These are phyloP conservation scores for Striga asiatica DNA, from an alignment of 257 asterid species.

Conservation along the genomic window DNA sequence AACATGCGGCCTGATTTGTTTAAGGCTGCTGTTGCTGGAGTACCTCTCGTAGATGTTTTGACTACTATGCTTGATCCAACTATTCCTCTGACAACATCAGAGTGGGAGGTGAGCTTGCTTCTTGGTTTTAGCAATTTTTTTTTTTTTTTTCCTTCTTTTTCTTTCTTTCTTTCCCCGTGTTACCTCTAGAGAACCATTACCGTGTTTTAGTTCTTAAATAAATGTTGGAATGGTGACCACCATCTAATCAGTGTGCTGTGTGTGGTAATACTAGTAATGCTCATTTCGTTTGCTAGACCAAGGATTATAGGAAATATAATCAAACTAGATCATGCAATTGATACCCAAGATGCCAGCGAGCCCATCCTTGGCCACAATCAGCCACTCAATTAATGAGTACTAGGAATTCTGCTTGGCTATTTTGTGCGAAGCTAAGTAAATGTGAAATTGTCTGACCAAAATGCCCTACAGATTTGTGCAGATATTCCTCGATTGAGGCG, in stretches of 20 bases:
- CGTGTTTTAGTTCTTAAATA: not conserved
- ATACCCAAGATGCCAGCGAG: not conserved
- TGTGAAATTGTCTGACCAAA: too few species aligned
- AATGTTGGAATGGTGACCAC: not conserved
- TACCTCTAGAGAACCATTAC: not conserved
- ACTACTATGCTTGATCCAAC: constrained; percentile 98
- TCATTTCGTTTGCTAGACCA: not conserved
- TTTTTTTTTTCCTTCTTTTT: not conserved
- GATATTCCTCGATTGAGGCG: too few species aligned
- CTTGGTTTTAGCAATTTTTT: not conserved
- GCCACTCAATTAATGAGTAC: not conserved
- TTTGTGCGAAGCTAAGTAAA: not conserved
- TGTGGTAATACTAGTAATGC: not conserved
- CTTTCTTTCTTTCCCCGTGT: too few species aligned
- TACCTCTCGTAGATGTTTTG: constrained; percentile 85
- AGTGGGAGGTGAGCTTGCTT: constrained; percentile 81
- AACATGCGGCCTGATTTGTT: constrained; percentile 91
- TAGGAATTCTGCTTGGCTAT: not conserved
- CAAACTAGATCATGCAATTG: not conserved
- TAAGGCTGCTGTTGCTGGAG: constrained; percentile 89
- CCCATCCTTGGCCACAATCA: not conserved
- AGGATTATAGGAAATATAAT: not conserved
- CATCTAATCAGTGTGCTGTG: not conserved
- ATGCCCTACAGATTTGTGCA: too few species aligned
- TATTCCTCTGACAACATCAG: constrained; percentile 94